A percentile compares a stretch with the other conserved stretches of the same genome.
Evolutionary conservation across 768 basidiomycete species (phyloP).

Genomic region (Tricholoma matsutake): DNA sequence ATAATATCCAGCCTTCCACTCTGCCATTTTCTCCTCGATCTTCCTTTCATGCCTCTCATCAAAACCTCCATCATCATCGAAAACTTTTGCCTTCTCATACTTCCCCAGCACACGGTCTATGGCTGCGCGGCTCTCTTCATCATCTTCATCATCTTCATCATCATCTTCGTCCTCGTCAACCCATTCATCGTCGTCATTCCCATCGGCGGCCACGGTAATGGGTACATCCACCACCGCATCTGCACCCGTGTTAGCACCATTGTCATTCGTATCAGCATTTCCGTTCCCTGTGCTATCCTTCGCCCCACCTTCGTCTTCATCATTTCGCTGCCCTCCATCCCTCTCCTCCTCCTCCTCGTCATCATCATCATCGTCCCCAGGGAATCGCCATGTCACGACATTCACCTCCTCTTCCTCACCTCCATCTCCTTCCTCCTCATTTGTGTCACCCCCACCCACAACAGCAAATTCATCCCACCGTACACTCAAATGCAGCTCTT

Average conservation of each 20-base stretch:
- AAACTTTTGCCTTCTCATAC: constrained; percentile 81
- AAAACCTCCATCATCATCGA: constrained; percentile 71
- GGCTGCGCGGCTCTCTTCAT: constrained; percentile 69
- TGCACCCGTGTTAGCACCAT: constrained; percentile 12
- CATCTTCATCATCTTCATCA: constrained; percentile 51
- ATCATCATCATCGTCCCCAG: constrained; percentile 37
- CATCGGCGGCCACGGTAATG: constrained; percentile 21
- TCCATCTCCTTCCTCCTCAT: background rate
- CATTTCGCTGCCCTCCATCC: constrained; percentile 2
- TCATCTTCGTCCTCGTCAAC: constrained; percentile 50
- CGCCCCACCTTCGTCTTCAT: constrained; percentile 22
- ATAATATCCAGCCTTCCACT: constrained; percentile 93
- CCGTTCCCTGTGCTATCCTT: constrained; percentile 8
- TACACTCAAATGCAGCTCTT: constrained; percentile 71
- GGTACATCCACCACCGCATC: background rate
- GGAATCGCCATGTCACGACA: constrained; percentile 66
- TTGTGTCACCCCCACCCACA: background rate
- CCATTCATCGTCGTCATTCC: constrained; percentile 46
- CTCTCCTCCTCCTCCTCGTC: constrained; percentile 22
- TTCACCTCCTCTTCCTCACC: constrained; percentile 64
- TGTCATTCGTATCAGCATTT: constrained; percentile 17
- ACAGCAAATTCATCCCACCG: constrained; percentile 91
- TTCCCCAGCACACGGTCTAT: constrained; percentile 82
- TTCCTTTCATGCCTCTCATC: constrained; percentile 75
- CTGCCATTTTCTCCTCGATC: constrained; percentile 79